phyloP scores from a whole-genome alignment of 805 yeast species.

The Komagataella ulmi region DNA sequence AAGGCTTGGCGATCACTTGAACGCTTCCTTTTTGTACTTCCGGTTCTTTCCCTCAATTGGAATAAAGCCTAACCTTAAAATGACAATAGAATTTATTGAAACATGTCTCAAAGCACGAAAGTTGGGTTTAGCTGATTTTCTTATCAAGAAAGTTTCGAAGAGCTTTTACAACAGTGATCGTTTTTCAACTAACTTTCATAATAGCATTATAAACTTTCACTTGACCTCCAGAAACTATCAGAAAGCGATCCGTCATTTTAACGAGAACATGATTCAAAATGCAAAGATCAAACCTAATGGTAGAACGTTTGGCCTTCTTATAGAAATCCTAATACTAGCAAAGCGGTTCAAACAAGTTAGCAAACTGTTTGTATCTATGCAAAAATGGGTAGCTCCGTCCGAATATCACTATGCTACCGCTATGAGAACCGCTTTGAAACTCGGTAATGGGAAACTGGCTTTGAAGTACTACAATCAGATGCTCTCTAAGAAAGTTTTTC shows the following conservation, averaged over 20 bases:
- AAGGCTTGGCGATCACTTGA: slow-evolving; percentile 8
- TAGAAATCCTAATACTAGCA: background rate
- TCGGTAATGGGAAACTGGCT: background rate
- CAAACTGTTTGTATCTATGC: background rate
- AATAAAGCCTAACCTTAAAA: background rate
- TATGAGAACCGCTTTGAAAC: background rate
- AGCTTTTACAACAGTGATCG: background rate
- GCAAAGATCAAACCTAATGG: background rate
- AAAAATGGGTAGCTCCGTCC: background rate
- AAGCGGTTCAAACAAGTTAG: background rate
- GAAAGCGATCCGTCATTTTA: background rate
- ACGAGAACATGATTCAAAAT: background rate
- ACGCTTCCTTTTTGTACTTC: background rate
- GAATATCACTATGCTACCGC: background rate
- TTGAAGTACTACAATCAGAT: background rate
- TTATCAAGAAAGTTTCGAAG: background rate
- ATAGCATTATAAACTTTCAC: background rate
- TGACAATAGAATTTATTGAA: background rate
- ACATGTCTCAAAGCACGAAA: background rate
- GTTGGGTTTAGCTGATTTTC: background rate
- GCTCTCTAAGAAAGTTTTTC: background rate
- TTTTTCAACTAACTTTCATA: background rate
- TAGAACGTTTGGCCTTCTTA: background rate
- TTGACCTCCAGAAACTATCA: background rate
- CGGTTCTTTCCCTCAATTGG: background rate